Evolutionary conservation across 1,139 yeast species (phyloP).

Genomic region (Blastobotrys ciferrii): DNA sequence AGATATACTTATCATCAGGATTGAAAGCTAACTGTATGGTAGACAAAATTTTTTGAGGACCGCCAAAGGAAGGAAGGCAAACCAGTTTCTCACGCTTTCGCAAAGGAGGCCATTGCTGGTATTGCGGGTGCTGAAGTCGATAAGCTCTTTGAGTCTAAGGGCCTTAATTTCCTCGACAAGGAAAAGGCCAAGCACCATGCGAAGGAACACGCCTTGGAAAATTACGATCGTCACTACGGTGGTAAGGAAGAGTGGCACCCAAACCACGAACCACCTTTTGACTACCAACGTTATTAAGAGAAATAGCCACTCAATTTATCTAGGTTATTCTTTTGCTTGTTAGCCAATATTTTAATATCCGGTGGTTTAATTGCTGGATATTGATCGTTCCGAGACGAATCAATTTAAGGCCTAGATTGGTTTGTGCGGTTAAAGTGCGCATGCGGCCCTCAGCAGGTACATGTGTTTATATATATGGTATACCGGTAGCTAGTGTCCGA

Average conservation of each 20-base stretch:
- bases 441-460: not conserved
- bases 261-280: constrained; percentile 22
- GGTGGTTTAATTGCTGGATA: too few species aligned
- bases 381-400: too few species aligned
- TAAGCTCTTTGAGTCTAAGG: constrained; percentile 37
- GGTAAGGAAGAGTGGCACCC: constrained; percentile 28
- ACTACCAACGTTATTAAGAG: constrained; percentile 1
- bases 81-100: constrained; percentile 33
- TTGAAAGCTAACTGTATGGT: not conserved
- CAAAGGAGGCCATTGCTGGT: constrained; percentile 36
- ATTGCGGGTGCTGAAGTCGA: constrained; percentile 38
- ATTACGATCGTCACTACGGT: constrained; percentile 36
- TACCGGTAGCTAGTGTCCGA: too few species aligned
- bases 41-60: constrained; percentile 30
- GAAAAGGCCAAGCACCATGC: constrained; percentile 39
- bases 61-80: constrained; percentile 34
- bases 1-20: not conserved
- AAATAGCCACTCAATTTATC: too few species aligned
- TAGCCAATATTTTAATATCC: too few species aligned
- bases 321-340: too few species aligned
- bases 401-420: too few species aligned
- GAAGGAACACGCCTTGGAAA: constrained; percentile 25
- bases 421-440: not conserved
- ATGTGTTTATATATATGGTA: not conserved
- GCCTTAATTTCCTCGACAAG: constrained; percentile 38